Conservation (phyloP, 2,329 filamentous ascomycete genomes). For the Blumeria graminis region DNA sequence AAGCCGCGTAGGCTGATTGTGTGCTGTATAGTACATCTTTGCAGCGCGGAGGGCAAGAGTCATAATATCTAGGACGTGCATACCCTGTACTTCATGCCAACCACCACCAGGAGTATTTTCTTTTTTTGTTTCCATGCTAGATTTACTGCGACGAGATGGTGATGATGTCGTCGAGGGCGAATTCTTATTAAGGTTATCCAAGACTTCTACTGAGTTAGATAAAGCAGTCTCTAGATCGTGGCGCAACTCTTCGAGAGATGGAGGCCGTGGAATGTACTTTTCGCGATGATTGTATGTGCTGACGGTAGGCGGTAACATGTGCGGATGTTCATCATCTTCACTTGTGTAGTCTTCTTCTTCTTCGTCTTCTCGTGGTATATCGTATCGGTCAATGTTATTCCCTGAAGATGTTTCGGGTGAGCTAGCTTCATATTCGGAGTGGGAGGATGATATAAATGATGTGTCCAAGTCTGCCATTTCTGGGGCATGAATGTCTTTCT, state of each 20-base stretch:
- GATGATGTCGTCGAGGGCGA: slow-evolving; percentile 8
- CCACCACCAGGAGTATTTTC: slow-evolving; percentile 18
- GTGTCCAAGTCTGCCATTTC: slow-evolving; percentile 31
- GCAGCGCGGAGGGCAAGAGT: slow-evolving; percentile 90
- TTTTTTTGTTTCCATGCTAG: neutral
- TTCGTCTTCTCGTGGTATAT: slow-evolving; percentile 9
- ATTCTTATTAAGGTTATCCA: slow-evolving; percentile 30
- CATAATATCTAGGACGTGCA: slow-evolving; percentile 78
- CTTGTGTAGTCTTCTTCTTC: slow-evolving; percentile 23
- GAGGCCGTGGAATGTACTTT: slow-evolving; percentile 60
- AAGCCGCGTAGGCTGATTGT: slow-evolving; percentile 65
- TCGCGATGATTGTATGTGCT: slow-evolving; percentile 83
- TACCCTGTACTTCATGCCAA: slow-evolving; percentile 72
- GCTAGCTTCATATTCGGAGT: slow-evolving; percentile 26
- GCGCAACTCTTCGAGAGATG: slow-evolving; percentile 59
- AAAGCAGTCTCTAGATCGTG: slow-evolving; percentile 42
- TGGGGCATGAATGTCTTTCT: slow-evolving; percentile 29
- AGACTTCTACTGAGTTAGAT: slow-evolving; percentile 39
- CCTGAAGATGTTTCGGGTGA: slow-evolving; percentile 35
- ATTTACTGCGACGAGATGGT: slow-evolving; percentile 1
- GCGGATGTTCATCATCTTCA: slow-evolving; percentile 38
- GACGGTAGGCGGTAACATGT: slow-evolving; percentile 86
- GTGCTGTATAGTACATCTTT: slow-evolving; percentile 87
- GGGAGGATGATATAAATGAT: slow-evolving; percentile 19
- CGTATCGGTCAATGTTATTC: slow-evolving; percentile 30